phyloP scores from a whole-genome alignment of 1,139 yeast genomes.

The Hanseniaspora gamundiae region DNA sequence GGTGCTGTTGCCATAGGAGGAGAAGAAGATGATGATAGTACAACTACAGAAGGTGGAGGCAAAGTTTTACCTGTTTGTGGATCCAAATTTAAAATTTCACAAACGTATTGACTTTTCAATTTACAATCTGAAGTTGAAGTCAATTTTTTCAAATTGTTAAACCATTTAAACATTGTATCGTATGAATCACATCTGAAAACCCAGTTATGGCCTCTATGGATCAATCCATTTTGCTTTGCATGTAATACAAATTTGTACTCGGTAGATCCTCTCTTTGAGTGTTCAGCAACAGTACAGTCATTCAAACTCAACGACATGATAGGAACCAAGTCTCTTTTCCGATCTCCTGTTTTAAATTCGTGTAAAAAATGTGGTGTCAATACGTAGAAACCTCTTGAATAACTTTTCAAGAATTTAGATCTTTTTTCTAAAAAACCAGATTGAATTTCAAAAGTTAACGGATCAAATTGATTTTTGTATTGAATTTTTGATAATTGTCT shows the following conservation, averaged over 20 bases:
- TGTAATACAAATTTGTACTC: conserved; percentile 71
- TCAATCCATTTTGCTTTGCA: conserved; percentile 56
- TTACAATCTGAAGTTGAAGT: conserved; percentile 24
- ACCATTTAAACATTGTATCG: conserved; percentile 76
- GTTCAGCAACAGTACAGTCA: conserved; percentile 74
- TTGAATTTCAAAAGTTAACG: conserved; percentile 58
- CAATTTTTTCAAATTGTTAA: conserved; percentile 55
- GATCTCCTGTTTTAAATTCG: conserved; percentile 76
- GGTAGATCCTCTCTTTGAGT: conserved; percentile 60
- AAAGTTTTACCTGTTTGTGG: conserved; percentile 7
- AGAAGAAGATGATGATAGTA: neutral
- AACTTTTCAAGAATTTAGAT: conserved; percentile 80
- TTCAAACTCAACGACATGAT: conserved; percentile 74
- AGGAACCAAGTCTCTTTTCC: conserved; percentile 76
- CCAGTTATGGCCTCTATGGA: conserved; percentile 81
- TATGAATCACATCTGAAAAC: conserved; percentile 80
- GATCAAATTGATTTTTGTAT: conserved; percentile 59
- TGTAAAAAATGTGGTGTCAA: conserved; percentile 80
- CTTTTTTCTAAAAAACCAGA: conserved; percentile 81
- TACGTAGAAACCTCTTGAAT: conserved; percentile 84
- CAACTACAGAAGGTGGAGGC: neutral
- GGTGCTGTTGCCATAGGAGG: conserved; percentile 1
- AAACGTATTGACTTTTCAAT: conserved; percentile 19
- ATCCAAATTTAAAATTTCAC: conserved; percentile 14
- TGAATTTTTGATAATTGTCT: conserved; percentile 50